phyloP scores from a whole-genome alignment of 2,329 filamentous ascomycete species.

The Cercospora nicotianae region DNA sequence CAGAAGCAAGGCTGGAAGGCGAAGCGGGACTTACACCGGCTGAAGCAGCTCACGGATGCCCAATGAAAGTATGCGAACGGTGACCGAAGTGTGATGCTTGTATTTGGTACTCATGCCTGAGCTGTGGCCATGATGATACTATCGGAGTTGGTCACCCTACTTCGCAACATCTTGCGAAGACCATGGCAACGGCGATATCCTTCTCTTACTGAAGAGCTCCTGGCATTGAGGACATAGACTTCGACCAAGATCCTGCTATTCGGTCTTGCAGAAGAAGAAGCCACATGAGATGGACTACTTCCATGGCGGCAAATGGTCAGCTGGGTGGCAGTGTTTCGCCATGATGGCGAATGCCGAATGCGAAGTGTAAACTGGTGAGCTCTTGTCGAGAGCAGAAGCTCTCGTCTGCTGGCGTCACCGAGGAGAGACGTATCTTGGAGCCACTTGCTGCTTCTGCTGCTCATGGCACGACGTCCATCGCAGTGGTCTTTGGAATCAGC shows the following conservation, averaged over 20 bases:
- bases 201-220: not conserved
- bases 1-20: not conserved
- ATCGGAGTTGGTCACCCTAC: not conserved
- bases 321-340: not conserved
- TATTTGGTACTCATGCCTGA: not conserved
- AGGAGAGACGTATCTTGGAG: not conserved
- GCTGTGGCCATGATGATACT: not conserved
- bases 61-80: not conserved
- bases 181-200: not conserved
- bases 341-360: not conserved
- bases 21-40: not conserved
- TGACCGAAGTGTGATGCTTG: not conserved
- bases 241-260: not conserved
- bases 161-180: not conserved
- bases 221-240: not conserved
- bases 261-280: not conserved
- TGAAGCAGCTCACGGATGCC: constrained; percentile 1
- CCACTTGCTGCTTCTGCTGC: not conserved
- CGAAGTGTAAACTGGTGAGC: not conserved
- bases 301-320: not conserved
- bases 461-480: not conserved
- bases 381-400: not conserved
- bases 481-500: not conserved
- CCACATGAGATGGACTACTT: not conserved
- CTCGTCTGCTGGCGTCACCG: not conserved